phyloP scores from a whole-genome alignment of 306 rosid species.

The Cucurbita ficifolia region DNA sequence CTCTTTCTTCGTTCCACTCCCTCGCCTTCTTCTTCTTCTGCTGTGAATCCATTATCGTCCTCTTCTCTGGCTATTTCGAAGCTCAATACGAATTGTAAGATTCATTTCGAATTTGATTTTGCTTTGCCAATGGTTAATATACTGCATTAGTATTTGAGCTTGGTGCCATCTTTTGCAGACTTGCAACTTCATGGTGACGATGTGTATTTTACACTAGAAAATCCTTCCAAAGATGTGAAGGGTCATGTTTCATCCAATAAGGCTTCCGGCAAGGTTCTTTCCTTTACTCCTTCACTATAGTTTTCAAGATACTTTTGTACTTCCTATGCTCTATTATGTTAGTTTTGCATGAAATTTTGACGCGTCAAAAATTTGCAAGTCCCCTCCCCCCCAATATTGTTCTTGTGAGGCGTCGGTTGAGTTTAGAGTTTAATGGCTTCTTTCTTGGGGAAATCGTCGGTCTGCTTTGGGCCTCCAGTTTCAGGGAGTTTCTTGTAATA shows the following conservation, averaged over 20 bases:
- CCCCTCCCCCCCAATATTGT: not conserved
- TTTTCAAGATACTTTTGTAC: not conserved
- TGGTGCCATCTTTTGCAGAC: constrained; percentile 23
- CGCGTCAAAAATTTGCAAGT: not conserved
- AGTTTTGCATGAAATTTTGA: not conserved
- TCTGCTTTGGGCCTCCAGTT: not conserved
- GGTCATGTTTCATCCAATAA: constrained; percentile 19
- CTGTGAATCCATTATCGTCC: not conserved
- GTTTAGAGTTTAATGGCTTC: not conserved
- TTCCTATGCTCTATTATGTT: not conserved
- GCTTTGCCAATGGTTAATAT: not conserved
- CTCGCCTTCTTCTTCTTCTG: constrained; percentile 17
- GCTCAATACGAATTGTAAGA: constrained; percentile 53
- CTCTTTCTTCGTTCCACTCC: constrained; percentile 34
- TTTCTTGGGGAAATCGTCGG: not conserved
- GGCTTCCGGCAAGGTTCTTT: constrained; percentile 36
- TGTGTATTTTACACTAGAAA: constrained; percentile 64
- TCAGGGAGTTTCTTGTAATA: not conserved
- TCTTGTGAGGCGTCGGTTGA: not conserved
- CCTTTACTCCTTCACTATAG: not conserved
- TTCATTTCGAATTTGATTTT: not conserved
- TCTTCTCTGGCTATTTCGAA: constrained; percentile 29
- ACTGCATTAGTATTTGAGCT: not conserved
- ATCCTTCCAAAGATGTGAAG: constrained; percentile 25
- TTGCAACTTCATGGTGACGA: constrained; percentile 75